Base-by-base conservation (phyloP, 2,329 filamentous ascomycete species). In the Periglandula ipomoeae region DNA sequence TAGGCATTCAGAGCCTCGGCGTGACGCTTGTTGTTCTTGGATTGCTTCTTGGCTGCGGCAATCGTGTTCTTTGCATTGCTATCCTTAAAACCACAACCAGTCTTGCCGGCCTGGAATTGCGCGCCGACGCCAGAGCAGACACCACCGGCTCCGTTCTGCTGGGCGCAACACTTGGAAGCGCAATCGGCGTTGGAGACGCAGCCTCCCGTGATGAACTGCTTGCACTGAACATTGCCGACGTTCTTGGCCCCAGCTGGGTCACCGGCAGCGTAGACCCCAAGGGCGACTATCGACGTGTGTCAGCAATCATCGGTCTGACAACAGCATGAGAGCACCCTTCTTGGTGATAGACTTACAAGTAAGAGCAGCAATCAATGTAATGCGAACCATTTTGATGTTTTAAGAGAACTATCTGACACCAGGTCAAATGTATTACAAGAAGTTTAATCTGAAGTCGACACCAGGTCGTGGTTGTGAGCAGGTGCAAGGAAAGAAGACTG, bases 181-280 rank as follows among this genome's bases (percentile, higher is more conserved):
- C 61, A 64, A 47, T 64, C 61, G 11, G 51, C 48, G 41, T 61
- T 47, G 32, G 50, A 53, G 13, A 61, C 51, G 38, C 61, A 64
- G n/a, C 55, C 52, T 27, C 61, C 61, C 15, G 57, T 60, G 49
- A 61, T 62, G 48, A 63, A 64, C 38, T 64, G 61, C 10, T 26
- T 17, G 27, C 57, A 57, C 4, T 53, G 41, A 17, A 54, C 58
- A 48, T 57, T 58, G 39, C 58, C 59, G 7, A 60, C 52, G 39
- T 60, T 56, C 38, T 53, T 50, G 26, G 55, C 58, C 24, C 58
- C 58, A 17, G 56, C 39, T 17, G 49, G 49, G 7, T 47, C 47
- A 11, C 9, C 44, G 5, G 47, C 47, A 15, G 54, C 54, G 30
- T 50, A 53, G 27, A 49, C 54, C 19, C 49, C 43, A 42, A 53